Conservation (phyloP, 1,284 basidiomycete genomes). For the Microbotryomycetes sp. region DNA sequence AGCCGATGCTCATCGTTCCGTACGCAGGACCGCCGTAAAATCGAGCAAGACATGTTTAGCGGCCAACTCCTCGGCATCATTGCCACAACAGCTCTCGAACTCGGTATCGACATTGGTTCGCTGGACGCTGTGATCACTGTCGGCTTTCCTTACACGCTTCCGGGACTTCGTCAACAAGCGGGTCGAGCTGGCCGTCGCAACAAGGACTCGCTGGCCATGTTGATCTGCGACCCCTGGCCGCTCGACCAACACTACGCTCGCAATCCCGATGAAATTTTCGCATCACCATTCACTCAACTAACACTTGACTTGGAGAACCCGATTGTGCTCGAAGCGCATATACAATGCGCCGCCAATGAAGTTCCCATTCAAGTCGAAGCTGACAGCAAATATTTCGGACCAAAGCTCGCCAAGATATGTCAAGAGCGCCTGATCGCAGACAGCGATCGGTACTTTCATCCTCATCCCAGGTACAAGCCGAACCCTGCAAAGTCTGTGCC, state of each 20-base stretch:
- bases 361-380: conserved; percentile 62
- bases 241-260: conserved; percentile 71
- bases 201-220: conserved; percentile 71
- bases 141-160: conserved; percentile 61
- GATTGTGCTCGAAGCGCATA: conserved; percentile 69
- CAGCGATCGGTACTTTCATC: conserved; percentile 67
- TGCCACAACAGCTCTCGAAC: conserved; percentile 84
- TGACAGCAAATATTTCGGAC: conserved; percentile 68
- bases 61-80: conserved; percentile 73
- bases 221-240: conserved; percentile 64
- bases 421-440: conserved; percentile 52
- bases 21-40: conserved; percentile 64
- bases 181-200: conserved; percentile 77
- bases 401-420: conserved; percentile 45
- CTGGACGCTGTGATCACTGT: conserved; percentile 85
- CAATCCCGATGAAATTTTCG: conserved; percentile 63
- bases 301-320: conserved; percentile 67
- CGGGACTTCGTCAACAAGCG: conserved; percentile 63
- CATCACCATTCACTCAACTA: conserved; percentile 55
- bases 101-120: conserved; percentile 83
- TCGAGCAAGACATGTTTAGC: conserved; percentile 78
- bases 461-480: conserved; percentile 67
- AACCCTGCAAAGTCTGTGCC: conserved; percentile 66
- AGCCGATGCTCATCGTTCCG: background rate
- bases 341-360: conserved; percentile 81